These are phyloP conservation scores for Metarhizium album DNA, from an alignment of 2,329 filamentous ascomycete genomes.

Conservation along the genomic window DNA sequence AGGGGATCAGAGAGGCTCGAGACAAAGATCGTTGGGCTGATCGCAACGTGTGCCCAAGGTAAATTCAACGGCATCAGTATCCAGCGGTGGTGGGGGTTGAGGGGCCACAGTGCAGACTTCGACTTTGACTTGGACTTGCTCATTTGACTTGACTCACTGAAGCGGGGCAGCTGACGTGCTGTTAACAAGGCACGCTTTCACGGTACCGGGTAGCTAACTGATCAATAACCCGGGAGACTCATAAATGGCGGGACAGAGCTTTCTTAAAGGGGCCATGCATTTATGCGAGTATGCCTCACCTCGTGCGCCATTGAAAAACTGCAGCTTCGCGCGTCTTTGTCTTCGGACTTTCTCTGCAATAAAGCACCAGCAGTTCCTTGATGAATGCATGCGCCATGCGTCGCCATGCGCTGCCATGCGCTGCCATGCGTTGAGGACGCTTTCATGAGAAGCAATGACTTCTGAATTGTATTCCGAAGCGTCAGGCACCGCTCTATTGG, in stretches of 20 bases:
- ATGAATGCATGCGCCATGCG: not conserved
- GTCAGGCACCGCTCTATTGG: not conserved
- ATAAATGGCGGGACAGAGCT: slow-evolving; percentile 17
- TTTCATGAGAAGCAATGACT: no score
- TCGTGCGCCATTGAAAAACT: not conserved
- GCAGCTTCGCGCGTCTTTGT: not conserved
- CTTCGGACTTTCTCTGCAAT: not conserved
- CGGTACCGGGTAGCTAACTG: no score
- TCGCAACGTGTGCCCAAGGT: slow-evolving; percentile 23
- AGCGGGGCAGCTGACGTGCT: slow-evolving; percentile 10
- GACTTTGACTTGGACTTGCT: no score
- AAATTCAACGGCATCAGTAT: slow-evolving; percentile 9
- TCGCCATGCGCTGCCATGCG: no score
- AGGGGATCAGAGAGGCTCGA: slow-evolving; percentile 2
- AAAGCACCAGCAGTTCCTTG: not conserved
- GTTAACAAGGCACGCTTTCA: slow-evolving; percentile 8
- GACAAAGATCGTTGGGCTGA: slow-evolving; percentile 14
- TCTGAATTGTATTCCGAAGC: no score
- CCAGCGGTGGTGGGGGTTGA: slow-evolving; percentile 23
- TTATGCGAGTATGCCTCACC: slow-evolving; percentile 4
- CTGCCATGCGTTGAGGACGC: no score
- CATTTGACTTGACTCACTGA: not conserved
- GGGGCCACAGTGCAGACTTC: slow-evolving; percentile 28
- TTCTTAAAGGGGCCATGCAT: slow-evolving; percentile 11
- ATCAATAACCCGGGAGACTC: slow-evolving; percentile 14